Conservation (phyloP, 257 asterid genomes). For the Solanum dulcamara region DNA sequence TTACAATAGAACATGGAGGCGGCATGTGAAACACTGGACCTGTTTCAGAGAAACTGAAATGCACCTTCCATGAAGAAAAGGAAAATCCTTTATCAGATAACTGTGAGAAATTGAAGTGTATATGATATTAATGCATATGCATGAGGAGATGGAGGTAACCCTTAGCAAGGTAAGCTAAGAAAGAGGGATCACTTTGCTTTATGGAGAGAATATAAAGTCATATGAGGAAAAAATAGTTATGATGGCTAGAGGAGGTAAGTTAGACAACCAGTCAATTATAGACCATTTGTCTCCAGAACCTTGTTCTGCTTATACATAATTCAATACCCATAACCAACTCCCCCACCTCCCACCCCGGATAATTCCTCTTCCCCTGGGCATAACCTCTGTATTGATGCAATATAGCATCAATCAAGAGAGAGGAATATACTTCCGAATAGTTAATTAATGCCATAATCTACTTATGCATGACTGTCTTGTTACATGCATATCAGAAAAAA, state of each 20-base stretch:
- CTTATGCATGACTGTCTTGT: neutral
- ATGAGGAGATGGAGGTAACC: neutral
- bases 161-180: neutral
- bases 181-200: neutral
- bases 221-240: neutral
- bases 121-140: neutral
- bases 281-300: neutral
- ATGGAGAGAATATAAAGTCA: neutral
- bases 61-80: conserved; percentile 44
- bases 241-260: neutral
- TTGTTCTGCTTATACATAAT: neutral
- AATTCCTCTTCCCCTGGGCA: neutral
- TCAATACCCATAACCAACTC: neutral
- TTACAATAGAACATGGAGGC: conserved; percentile 80
- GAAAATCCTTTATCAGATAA: conserved; percentile 8
- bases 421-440: neutral
- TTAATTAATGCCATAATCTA: neutral
- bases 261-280: neutral
- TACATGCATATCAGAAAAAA: neutral
- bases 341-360: neutral
- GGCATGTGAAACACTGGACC: conserved; percentile 80
- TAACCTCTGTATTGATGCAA: neutral
- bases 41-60: conserved; percentile 48
- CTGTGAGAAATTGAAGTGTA: neutral
- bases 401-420: neutral